Conservation (phyloP, 768 basidiomycete genomes). For the Russula emetica region DNA sequence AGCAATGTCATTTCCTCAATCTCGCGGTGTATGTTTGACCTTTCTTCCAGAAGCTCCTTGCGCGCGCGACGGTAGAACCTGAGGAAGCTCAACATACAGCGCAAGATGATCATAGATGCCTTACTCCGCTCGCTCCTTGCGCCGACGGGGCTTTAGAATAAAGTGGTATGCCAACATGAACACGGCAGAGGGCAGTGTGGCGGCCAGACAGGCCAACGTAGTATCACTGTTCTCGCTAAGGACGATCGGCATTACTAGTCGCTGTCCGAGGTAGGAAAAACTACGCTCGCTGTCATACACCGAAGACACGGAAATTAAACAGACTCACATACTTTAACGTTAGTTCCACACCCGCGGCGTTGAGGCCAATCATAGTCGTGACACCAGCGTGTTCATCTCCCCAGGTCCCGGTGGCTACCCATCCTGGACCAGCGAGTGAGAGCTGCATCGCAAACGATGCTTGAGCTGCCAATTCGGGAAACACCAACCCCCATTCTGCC, state of each 20-base stretch:
- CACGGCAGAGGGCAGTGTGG: conserved; percentile 53
- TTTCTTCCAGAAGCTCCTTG: conserved; percentile 58
- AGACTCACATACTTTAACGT: conserved; percentile 50
- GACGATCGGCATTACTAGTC: conserved; percentile 52
- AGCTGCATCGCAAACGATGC: conserved; percentile 48
- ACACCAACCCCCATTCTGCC: conserved; percentile 48
- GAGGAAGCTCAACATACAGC: conserved; percentile 17
- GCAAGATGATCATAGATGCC: conserved; percentile 29
- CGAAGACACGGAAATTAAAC: conserved; percentile 22
- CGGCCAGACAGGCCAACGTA: conserved; percentile 46
- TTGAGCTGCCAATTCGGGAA: conserved; percentile 53
- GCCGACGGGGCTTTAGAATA: conserved; percentile 52
- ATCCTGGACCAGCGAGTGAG: conserved; percentile 44
- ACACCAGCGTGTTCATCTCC: conserved; percentile 42
- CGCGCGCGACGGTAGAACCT: conserved; percentile 68
- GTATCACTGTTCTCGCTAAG: conserved; percentile 49
- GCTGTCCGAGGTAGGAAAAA: conserved; percentile 53
- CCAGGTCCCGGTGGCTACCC: conserved; percentile 49
- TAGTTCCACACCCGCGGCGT: conserved; percentile 46
- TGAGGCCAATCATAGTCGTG: conserved; percentile 43
- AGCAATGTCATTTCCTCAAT: conserved; percentile 58
- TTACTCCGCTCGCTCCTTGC: conserved; percentile 50
- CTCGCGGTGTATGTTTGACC: conserved; percentile 57
- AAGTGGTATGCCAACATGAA: conserved; percentile 54
- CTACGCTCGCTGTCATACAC: conserved; percentile 36